These are phyloP conservation scores for Fusarium domesticum DNA, from an alignment of 2,329 filamentous ascomycete species.

Conservation along the genomic window DNA sequence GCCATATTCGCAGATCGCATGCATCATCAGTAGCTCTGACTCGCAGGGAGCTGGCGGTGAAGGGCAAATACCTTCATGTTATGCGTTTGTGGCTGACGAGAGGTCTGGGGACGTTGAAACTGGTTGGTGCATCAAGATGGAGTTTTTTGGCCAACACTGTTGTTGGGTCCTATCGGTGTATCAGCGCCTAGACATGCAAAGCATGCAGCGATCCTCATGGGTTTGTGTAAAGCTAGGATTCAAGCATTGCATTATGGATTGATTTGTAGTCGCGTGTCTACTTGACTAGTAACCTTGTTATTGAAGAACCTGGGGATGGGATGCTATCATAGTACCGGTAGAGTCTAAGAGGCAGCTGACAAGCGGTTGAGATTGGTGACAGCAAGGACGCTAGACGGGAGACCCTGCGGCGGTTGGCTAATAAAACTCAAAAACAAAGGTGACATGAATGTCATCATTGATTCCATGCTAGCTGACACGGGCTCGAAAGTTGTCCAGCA, in stretches of 20 bases:
- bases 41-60: constrained; percentile 22
- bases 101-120: constrained; percentile 1
- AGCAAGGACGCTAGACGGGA: neutral
- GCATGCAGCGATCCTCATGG: no score
- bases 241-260: no score
- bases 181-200: no score
- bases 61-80: constrained; percentile 11
- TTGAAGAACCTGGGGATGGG: neutral
- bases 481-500: no score
- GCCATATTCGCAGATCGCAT: constrained; percentile 15
- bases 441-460: neutral
- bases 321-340: no score
- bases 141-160: no score
- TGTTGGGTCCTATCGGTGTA: no score
- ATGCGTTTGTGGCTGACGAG: constrained; percentile 10
- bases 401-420: neutral
- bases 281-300: no score
- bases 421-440: neutral
- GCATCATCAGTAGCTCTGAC: constrained; percentile 15
- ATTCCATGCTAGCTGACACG: neutral
- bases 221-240: no score
- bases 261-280: no score
- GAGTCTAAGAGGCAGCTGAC: neutral
- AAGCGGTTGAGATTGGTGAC: neutral
- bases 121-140: no score